phyloP scores from a whole-genome alignment of 1,139 yeast species.

The Wickerhamiella pararugosa region DNA sequence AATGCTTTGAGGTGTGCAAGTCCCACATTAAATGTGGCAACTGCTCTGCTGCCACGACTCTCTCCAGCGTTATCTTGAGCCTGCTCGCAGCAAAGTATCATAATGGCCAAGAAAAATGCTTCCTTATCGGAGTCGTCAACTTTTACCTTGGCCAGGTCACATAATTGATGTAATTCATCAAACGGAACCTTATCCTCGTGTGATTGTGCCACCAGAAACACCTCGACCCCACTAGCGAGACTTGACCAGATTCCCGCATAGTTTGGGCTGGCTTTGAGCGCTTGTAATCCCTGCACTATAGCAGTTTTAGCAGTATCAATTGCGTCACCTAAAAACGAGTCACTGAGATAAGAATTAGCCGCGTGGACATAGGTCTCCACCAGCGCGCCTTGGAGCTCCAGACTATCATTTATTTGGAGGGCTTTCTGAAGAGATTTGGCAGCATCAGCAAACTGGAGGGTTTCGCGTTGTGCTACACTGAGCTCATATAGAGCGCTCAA shows the following conservation, averaged over 20 bases:
- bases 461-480: constrained; percentile 42
- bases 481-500: constrained; percentile 55
- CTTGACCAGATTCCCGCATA: constrained; percentile 43
- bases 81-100: constrained; percentile 3
- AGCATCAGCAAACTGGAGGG: constrained; percentile 39
- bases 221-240: constrained; percentile 35
- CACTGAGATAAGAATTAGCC: constrained; percentile 35
- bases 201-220: constrained; percentile 31
- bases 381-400: constrained; percentile 13
- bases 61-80: constrained; percentile 2
- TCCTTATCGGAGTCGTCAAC: background rate
- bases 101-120: background rate
- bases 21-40: constrained; percentile 7
- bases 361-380: constrained; percentile 22
- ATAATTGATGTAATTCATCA: constrained; percentile 11
- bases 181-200: constrained; percentile 30
- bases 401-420: constrained; percentile 15
- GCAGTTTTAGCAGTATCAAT: constrained; percentile 31
- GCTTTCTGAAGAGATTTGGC: constrained; percentile 31
- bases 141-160: constrained; percentile 1
- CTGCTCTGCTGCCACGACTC: constrained; percentile 3
- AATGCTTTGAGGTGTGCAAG: constrained; percentile 4
- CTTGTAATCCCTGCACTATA: constrained; percentile 25
- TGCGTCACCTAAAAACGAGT: constrained; percentile 35
- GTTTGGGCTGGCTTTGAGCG: constrained; percentile 14